Percentiles rank a stretch among this genome's conserved stretches.
These are phyloP conservation scores for Coniferiporia weirii DNA, from an alignment of 1,284 basidiomycete species.

Conservation along the genomic window DNA sequence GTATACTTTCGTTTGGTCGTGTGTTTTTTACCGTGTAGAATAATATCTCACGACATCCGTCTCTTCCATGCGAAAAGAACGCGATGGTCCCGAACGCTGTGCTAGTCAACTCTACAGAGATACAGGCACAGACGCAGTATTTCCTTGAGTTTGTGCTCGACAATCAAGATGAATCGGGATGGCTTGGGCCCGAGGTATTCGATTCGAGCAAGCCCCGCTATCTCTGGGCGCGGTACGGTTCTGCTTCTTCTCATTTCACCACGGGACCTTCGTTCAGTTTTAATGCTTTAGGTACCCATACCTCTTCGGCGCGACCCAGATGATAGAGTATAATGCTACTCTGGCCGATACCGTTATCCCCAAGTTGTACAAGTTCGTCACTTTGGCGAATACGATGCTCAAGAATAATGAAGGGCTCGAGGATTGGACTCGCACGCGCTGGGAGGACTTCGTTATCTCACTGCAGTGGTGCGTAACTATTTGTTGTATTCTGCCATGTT, in stretches of 20 bases:
- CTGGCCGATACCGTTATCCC: conserved; percentile 40
- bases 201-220: conserved; percentile 48
- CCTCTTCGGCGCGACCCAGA: conserved; percentile 50
- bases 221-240: conserved; percentile 46
- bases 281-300: conserved; percentile 41
- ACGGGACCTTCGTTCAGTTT: background rate
- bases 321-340: conserved; percentile 44
- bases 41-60: background rate
- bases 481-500: background rate
- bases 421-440: conserved; percentile 48
- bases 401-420: conserved; percentile 47
- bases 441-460: conserved; percentile 53
- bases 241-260: background rate
- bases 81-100: conserved; percentile 49
- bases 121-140: conserved; percentile 42
- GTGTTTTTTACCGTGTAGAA: background rate
- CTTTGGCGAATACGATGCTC: conserved; percentile 52
- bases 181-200: conserved; percentile 51
- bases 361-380: conserved; percentile 47
- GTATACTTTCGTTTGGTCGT: conserved; percentile 23
- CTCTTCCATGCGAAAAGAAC: conserved; percentile 33
- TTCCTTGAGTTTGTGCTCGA: conserved; percentile 51
- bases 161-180: conserved; percentile 49
- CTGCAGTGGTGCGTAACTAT: conserved; percentile 41
- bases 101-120: conserved; percentile 38